Base-by-base conservation (phyloP, 176 grass and related monocot species). In the Juncus inflexus region DNA sequence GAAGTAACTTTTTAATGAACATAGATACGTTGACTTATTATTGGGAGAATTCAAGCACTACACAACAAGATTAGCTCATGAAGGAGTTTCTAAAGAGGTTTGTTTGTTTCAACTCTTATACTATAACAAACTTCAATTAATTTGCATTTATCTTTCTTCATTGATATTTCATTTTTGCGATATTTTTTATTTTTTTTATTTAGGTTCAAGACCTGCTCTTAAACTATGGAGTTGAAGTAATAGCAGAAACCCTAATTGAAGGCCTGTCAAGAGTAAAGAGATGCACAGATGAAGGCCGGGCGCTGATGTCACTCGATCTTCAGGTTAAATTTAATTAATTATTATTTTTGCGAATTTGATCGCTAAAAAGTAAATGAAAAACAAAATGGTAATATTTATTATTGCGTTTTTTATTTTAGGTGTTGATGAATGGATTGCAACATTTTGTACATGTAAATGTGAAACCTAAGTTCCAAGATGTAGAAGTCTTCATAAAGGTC, bases 41-140 rank as follows among this genome's bases (percentile, higher is more conserved):
- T 80, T 99, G 80, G 89, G 95, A 53, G 95, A 99, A 84, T 94
- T 99, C 75, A 99, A 99, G 58, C 89, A 99, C 67, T 99, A 84
- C 73, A 99, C 86, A 79, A 99, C 95, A 84, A 90, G 95, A 81
- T 81, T 99, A 67, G 83, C 83, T 64, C 85, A 92, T 80, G 89
- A 84, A 74, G 89, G 86, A 66, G 86, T 99, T 78, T 86, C 86
- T 28, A 94, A 83, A 74, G 85, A 99, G 89, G 95, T 99, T 72
- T 40, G 72, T 69, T 6, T 37, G 4, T 67, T 60, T 43, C 2
- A 42, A 65, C 64, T 28, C 40, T 61, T 81, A 9, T 53, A 5
- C 2, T 60, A 75, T 65, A 9, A 8, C 19, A 14, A 42, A 73
- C 40, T n/a, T 35, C 7, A 45, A 60, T 35, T 62, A 37, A 15